Evolutionary conservation across 345 rosid genomes (phyloP), one percentile per base, ranked within the genome.

Genomic region (Hibiscus trionum): DNA sequence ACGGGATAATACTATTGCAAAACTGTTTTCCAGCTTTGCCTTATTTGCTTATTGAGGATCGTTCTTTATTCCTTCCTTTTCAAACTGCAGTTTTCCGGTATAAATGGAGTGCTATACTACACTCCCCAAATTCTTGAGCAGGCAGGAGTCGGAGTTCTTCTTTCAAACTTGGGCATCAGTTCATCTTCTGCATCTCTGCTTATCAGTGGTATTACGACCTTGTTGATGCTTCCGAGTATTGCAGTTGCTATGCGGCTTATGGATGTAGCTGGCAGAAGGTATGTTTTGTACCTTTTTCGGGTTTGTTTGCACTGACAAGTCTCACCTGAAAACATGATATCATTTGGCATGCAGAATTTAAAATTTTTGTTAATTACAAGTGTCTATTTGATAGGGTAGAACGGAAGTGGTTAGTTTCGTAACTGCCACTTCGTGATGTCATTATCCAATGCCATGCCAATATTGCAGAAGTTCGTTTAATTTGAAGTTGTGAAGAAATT

Each of bases 221-320:
- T 95, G 79, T 78, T 95, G 84, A 92, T 95, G 99, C 93, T 92
- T 71, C 99, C 98, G 4, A 82, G 88, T 61, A 95, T 92, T 69
- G 98, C 98, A 35, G 86, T 95, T 79, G 99, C 99, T 39, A 90
- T 92, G 99, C 90, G 96, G 84, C 91, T 95, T 73, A 87, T 89
- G 96, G 99, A 95, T 80, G 71, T 88, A 66, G 83, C 94, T 0
- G 99, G 99, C 65, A 85, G 99, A 90, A 86, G 99, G 99, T 95
- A 78, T 62, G 16, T 69, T 11, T 17, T 33, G 56, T 64, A 6
- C 39, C 66, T 61, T 21, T 21, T 61, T 71, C 16, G 72, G 47
- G 70, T 65, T 65, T 50, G n/a, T 2, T 17, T 63, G 49, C 26
- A 55, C 53, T 11, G 39, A 17, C 7, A 63, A 9, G 29, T 63